Evolutionary conservation across 768 basidiomycete genomes (phyloP).

Genomic region (Sistotremastrum niveocremeum): DNA sequence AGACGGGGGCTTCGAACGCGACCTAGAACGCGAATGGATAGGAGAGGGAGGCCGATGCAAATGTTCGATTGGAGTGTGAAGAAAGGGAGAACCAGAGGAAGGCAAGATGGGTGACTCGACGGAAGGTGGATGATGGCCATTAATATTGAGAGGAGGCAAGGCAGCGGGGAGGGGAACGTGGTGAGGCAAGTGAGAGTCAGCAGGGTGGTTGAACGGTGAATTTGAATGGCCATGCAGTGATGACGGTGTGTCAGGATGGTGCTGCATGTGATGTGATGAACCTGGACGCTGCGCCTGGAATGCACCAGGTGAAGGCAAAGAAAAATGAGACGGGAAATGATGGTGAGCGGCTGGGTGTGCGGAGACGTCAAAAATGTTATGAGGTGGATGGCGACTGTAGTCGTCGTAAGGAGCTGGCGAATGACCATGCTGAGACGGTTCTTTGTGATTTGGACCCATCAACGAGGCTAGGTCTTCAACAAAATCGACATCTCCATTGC

Average conservation of each 20-base stretch:
- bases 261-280: background rate
- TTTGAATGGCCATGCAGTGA: constrained; percentile 57
- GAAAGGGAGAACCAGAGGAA: too few species aligned
- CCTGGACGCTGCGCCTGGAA: background rate
- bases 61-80: constrained; percentile 2
- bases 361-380: constrained; percentile 54
- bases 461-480: background rate
- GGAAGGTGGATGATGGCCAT: constrained; percentile 16
- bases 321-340: constrained; percentile 14
- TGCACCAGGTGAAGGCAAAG: constrained; percentile 1
- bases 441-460: background rate
- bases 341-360: constrained; percentile 26
- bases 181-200: constrained; percentile 27
- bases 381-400: constrained; percentile 21
- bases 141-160: constrained; percentile 11
- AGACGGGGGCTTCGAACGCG: constrained; percentile 11
- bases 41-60: constrained; percentile 17
- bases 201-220: constrained; percentile 33
- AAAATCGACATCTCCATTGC: too few species aligned
- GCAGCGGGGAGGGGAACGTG: constrained; percentile 11
- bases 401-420: constrained; percentile 14
- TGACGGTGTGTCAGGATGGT: constrained; percentile 11
- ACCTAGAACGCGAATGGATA: constrained; percentile 18
- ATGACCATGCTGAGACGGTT: constrained; percentile 5
- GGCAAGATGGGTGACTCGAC: too few species aligned